Base-by-base conservation (phyloP, 2,329 filamentous ascomycete genomes). In the Conoideocrella luteorostrata region DNA sequence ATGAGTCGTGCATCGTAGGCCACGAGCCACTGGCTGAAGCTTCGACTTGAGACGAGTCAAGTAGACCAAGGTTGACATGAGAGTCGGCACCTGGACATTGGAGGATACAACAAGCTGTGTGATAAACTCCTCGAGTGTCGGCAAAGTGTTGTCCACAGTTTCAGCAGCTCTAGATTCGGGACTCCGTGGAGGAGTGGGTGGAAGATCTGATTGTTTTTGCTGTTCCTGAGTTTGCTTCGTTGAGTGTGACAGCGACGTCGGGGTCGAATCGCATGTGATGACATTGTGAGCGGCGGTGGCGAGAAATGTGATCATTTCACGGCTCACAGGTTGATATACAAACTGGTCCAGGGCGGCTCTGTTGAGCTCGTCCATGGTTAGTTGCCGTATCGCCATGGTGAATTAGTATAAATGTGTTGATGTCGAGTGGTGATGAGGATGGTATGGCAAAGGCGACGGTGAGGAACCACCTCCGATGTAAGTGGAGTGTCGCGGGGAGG, bases 11-110 rank as follows among this genome's bases (percentile, higher is more conserved):
- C 93, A 97, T 56, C 86, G 84, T 69, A 97, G 88, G 52, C 93
- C 93, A 70, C 95, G 95, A 56, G 93, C 91, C 61, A 95, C 89
- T 47, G 91, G 87, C 53, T 94, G 91, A 22, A 98, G 81, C 55
- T 87, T 84, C 41, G 84, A 77, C 68, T 84, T 86, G 59, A 98
- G 78, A 48, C 90, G 81, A 59, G 78, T 80, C 45, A 98, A 83
- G 74, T 96, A 98, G 63, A 97, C 89, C 32, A 98, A 78, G 7
- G 90, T 90, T 28, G 88, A 91, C 93, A 98, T 97, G 54, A 98
- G 78, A 7, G 93, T 98, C 11, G 93, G 88, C 42, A 96, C 90
- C 73, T 97, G 91, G 23, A 97, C 93, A 64, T 96, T 95, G 52
- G 91, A 97, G 48, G 86, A 85, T 59, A 88, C 80, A 49, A 97